Conservation (phyloP, 129 eudicot genomes). For the Centaurea solstitialis region DNA sequence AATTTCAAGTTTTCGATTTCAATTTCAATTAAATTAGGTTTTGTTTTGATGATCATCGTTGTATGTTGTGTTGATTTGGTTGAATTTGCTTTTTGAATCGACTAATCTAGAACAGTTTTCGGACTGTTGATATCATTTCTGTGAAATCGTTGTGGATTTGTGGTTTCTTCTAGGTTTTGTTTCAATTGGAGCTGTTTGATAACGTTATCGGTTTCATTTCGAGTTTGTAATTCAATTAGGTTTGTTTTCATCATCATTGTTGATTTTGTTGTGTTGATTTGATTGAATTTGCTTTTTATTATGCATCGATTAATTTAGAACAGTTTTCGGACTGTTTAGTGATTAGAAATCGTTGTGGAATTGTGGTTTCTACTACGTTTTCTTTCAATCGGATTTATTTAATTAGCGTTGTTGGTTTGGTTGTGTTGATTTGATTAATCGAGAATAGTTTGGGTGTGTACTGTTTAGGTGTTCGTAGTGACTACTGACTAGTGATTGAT, state of each 20-base stretch:
- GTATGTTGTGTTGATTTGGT: too few relatives aligned
- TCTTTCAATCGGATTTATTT: not conserved
- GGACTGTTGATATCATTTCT: too few relatives aligned
- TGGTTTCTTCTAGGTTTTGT: not conserved
- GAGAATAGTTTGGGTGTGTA: not conserved
- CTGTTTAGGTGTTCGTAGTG: not conserved
- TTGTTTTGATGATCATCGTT: not conserved
- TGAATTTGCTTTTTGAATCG: not conserved
- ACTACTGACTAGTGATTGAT: too few relatives aligned
- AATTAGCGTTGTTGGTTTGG: not conserved
- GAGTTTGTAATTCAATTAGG: not conserved
- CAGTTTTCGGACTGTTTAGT: too few relatives aligned
- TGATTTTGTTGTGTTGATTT: not conserved
- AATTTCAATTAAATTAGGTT: not conserved
- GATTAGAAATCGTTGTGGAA: not conserved
- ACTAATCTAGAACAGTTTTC: not conserved
- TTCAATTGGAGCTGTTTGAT: not conserved
- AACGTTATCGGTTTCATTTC: not conserved
- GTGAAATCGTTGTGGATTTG: not conserved
- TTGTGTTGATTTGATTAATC: slow-evolving; percentile 5
- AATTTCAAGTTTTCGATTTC: not conserved
- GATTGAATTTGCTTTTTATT: not conserved
- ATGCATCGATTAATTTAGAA: not conserved
- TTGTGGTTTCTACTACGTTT: too few relatives aligned
- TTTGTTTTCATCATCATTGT: not conserved